phyloP scores from a whole-genome alignment of 2,329 filamentous ascomycete genomes.

The Clarireedia hainanense region DNA sequence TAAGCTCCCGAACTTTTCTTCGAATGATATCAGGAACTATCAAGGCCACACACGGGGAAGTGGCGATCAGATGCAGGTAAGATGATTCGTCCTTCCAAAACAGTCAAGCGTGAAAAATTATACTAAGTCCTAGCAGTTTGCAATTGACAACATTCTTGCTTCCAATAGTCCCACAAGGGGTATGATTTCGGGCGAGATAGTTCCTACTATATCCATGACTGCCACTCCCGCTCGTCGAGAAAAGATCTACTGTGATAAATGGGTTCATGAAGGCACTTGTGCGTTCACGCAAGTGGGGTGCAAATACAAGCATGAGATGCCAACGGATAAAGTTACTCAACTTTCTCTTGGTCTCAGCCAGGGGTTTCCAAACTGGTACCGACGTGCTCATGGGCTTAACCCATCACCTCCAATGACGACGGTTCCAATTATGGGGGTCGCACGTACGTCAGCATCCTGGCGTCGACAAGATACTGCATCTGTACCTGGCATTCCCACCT shows the following conservation, averaged over 20 bases:
- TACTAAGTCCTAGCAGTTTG: conserved; percentile 2
- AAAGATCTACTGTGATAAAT: conserved; percentile 83
- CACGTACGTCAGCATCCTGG: conserved; percentile 4
- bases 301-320: conserved; percentile 88
- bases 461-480: neutral
- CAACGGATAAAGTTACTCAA: conserved; percentile 57
- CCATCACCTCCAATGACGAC: neutral
- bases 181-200: neutral
- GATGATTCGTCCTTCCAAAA: neutral
- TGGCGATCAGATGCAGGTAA: conserved; percentile 6
- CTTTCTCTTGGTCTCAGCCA: conserved; percentile 62
- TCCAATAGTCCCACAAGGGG: neutral
- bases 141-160: conserved; percentile 8
- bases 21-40: neutral
- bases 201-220: neutral
- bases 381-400: neutral
- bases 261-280: conserved; percentile 80
- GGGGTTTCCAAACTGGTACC: conserved; percentile 36
- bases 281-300: conserved; percentile 82
- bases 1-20: neutral
- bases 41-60: neutral
- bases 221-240: conserved; percentile 10
- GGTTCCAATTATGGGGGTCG: neutral
- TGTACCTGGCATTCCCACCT: neutral
- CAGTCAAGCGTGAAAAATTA: neutral